Conservation (phyloP, 2,329 filamentous ascomycete species). For the Colletotrichum sojae region DNA sequence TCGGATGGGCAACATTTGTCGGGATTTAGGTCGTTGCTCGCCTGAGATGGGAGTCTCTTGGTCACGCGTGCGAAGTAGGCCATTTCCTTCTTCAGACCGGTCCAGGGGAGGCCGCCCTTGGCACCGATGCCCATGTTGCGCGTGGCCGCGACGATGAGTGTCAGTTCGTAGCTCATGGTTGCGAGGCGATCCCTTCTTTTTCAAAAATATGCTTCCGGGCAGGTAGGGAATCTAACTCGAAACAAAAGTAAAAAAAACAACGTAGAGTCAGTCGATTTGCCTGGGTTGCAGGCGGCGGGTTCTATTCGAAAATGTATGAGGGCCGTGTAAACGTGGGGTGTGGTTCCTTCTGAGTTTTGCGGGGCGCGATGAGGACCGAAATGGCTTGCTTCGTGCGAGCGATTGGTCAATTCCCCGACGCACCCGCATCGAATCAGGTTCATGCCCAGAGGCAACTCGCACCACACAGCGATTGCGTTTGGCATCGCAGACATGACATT, state of each 20-base stretch:
- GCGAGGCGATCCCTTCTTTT: background rate
- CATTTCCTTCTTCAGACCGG: conserved; percentile 91
- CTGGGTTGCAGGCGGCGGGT: no score
- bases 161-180: conserved; percentile 69
- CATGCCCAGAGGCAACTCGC: background rate
- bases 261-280: background rate
- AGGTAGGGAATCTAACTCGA: background rate
- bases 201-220: background rate
- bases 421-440: conserved; percentile 4
- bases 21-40: conserved; percentile 40
- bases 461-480: background rate
- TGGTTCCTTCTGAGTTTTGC: conserved; percentile 33
- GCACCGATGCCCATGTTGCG: conserved; percentile 90
- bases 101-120: conserved; percentile 87
- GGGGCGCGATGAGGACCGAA: conserved; percentile 23
- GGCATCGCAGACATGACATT: no score
- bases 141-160: conserved; percentile 96
- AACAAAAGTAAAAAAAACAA: background rate
- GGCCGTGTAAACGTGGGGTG: background rate
- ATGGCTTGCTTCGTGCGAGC: conserved; percentile 11
- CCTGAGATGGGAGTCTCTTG: conserved; percentile 69
- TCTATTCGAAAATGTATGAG: no score
- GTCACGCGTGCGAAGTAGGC: conserved; percentile 94
- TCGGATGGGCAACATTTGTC: no score
- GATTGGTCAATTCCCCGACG: conserved; percentile 33